phyloP scores from a whole-genome alignment of 257 asterid genomes.

The Paulownia fortunei region DNA sequence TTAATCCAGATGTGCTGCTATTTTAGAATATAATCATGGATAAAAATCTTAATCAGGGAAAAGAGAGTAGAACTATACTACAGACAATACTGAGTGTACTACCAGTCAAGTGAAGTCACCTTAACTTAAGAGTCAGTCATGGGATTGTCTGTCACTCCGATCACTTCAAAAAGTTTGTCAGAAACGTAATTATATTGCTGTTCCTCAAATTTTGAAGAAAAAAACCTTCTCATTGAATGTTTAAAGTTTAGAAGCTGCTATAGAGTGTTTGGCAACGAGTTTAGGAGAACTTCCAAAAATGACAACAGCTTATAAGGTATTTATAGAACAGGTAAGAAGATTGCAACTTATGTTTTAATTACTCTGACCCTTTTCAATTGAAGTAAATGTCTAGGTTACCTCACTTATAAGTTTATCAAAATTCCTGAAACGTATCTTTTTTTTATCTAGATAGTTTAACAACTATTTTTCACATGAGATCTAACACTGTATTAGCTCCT shows the following conservation, averaged over 20 bases:
- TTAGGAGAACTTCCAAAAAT: neutral
- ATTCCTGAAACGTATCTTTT: neutral
- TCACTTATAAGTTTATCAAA: too few species aligned
- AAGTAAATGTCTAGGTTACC: too few species aligned
- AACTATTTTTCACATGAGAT: neutral
- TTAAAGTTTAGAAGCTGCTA: neutral
- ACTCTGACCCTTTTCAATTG: too few species aligned
- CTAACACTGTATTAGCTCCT: constrained; percentile 15
- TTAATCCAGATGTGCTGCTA: neutral
- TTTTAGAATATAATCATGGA: neutral
- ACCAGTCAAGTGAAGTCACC: too few species aligned
- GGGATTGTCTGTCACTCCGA: neutral
- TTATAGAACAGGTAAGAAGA: neutral
- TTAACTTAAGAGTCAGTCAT: neutral
- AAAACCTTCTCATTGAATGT: neutral
- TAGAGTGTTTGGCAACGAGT: neutral
- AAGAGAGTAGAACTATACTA: too few species aligned
- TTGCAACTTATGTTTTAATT: neutral
- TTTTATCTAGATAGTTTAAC: neutral
- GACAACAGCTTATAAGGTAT: neutral
- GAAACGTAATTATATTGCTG: neutral
- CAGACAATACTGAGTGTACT: too few species aligned
- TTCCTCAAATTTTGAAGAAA: neutral
- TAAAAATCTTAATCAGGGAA: too few species aligned
- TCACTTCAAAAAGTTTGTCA: neutral